Evolutionary conservation across 148 eudicot species (phyloP), one percentile per base, ranked within the genome.

Genomic region (Amaranthus hypochondriacus): DNA sequence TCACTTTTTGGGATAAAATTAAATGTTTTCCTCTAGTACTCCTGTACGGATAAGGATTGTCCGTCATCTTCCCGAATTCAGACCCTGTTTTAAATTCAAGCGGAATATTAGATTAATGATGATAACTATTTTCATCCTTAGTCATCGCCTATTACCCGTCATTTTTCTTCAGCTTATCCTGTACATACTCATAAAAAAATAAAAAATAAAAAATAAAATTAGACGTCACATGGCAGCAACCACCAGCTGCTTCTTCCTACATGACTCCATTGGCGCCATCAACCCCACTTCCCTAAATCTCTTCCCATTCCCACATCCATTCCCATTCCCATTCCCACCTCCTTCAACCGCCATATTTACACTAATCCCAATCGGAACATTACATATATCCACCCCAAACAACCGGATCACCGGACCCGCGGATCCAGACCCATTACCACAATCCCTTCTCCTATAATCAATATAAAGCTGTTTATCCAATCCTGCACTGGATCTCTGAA

Each of bases 361-460:
- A 28, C 39, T 2, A 28, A 60, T 15, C 70, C 8, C 7, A 44
- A 7, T 11, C 8, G 69, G 62, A 46, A 52, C 71, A 47, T 6
- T 76, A 9, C 83, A 83, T 21, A 94, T 94, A 71, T 94, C 80
- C 18, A 94, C 97, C 52, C 98, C 98, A 67, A 94, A 94, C 21
- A 93, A 76, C 69, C 98, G 74, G 2, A 93, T 56, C 87, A 85
- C 76, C 73, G 70, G 84, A 6, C 69, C 78, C n/a, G 86, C 76
- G 60, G 75, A 73, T 28, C 39, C 39, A 28, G 39, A 28, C 39
- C 39, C 39, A 28, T 28, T 28, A 28, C 39, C 77, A 28, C 10
- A 56, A 28, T 0, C 74, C 71, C 82, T 71, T 4, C 67, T 42
- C 61, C 81, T 91, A 83, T 84, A 89, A 48, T 92, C 86, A 54